phyloP scores from a whole-genome alignment of 2,329 filamentous ascomycete genomes.

The Podosphaera xanthii region DNA sequence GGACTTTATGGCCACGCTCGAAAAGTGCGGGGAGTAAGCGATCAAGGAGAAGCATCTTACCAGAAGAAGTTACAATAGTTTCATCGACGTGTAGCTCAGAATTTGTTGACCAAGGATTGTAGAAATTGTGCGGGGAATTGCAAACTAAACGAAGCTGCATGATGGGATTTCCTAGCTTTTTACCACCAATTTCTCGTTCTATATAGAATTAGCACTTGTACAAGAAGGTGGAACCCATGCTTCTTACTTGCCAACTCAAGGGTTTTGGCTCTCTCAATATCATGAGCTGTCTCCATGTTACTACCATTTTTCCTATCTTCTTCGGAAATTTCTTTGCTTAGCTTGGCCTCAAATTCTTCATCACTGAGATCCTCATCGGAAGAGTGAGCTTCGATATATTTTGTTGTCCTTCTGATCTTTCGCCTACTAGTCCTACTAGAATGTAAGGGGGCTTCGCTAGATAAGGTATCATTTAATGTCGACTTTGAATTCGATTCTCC shows the following conservation, averaged over 20 bases:
- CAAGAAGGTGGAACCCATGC: neutral
- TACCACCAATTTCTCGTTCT: constrained; percentile 68
- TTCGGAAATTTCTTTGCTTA: constrained; percentile 36
- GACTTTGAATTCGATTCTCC: constrained; percentile 17
- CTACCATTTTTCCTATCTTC: constrained; percentile 23
- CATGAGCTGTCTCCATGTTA: constrained; percentile 21
- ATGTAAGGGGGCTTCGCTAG: constrained; percentile 55
- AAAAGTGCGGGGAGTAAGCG: constrained; percentile 61
- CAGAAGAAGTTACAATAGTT: constrained; percentile 62
- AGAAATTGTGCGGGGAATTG: constrained; percentile 91
- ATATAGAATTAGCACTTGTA: constrained; percentile 1
- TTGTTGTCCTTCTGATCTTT: constrained; percentile 20
- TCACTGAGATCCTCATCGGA: constrained; percentile 52
- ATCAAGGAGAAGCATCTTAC: constrained; percentile 90
- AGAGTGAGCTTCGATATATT: constrained; percentile 31
- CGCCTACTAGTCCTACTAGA: constrained; percentile 23
- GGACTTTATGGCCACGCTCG: constrained; percentile 56
- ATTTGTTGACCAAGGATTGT: constrained; percentile 58
- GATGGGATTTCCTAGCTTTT: constrained; percentile 81
- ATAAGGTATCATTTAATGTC: constrained; percentile 49
- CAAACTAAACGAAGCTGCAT: constrained; percentile 83
- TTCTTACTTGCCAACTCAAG: constrained; percentile 53
- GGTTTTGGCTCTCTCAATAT: constrained; percentile 40
- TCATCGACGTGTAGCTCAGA: constrained; percentile 45
- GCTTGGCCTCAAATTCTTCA: constrained; percentile 57